phyloP scores from a whole-genome alignment of 1,284 basidiomycete genomes.

The Moesziomyces globuligerus region DNA sequence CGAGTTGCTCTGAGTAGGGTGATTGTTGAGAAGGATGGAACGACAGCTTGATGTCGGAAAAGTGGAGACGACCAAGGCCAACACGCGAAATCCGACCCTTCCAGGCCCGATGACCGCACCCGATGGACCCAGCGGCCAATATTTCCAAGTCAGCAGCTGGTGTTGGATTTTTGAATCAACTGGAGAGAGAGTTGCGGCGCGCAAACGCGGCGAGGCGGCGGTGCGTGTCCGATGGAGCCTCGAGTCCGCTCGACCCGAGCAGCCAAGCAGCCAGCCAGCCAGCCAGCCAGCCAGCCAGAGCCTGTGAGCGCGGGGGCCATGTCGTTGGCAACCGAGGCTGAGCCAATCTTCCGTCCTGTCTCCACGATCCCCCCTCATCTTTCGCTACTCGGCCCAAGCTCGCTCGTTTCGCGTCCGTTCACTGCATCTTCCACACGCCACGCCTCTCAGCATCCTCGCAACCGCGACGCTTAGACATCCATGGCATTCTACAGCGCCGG shows the following conservation, averaged over 20 bases:
- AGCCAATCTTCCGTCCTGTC: too few relatives aligned
- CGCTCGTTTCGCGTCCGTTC: background rate
- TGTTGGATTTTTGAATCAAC: slow-evolving; percentile 21
- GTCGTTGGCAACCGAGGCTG: too few relatives aligned
- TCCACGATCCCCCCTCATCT: background rate
- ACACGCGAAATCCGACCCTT: slow-evolving; percentile 31
- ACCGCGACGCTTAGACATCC: background rate
- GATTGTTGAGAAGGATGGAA: background rate
- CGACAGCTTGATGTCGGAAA: background rate
- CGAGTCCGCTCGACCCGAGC: too few relatives aligned
- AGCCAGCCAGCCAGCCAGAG: too few relatives aligned
- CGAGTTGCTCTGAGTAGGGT: background rate
- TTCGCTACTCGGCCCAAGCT: too few relatives aligned
- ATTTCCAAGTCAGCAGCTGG: too few relatives aligned
- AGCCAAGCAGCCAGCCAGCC: too few relatives aligned
- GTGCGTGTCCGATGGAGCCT: too few relatives aligned
- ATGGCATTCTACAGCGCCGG: slow-evolving; percentile 52
- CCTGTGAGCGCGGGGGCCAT: too few relatives aligned
- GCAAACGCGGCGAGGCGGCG: too few relatives aligned
- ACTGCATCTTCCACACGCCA: background rate
- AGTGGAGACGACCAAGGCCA: slow-evolving; percentile 7
- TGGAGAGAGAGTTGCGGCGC: too few relatives aligned
- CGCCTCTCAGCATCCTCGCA: background rate
- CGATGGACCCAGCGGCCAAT: too few relatives aligned
- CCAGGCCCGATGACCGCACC: background rate